Evolutionary conservation across 495 filamentous ascomycete species (phyloP), one percentile per base, ranked within the genome.

Genomic region (Clavariopsis aquatica): DNA sequence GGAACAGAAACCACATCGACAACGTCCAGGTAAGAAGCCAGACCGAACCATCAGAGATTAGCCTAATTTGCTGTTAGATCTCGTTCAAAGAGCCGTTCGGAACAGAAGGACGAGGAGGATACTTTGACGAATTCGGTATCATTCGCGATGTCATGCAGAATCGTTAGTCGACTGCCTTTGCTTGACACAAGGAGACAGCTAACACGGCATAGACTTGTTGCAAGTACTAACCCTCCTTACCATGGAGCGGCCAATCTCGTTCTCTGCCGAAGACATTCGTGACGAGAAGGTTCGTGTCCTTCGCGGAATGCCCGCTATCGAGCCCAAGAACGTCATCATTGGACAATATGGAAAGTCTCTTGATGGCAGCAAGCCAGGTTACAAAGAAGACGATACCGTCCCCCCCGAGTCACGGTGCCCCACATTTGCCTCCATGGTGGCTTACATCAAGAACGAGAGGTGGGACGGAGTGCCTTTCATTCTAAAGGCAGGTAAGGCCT

Each of bases 391-490:
- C 69, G 93, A 98, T 71, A 98, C 95, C 19, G 95, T 99, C 15
- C 95, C 95, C 31, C 95, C 96, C 79, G 91, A 96, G 49, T 96
- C 92, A 38, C 86, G 95, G 59, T 99, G 95, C 83, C 93, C 95
- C 6, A 99, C 95, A 20, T 99, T 98, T 83, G 95, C 92, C 73
- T 92, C 94, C 23, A 85, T 99, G 80, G 95, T 95, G 41, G 91
- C 91, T 23, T 96, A 91, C 78, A 97, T 99, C 79, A 97, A 98
- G 86, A 99, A 99, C 74, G 95, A 99, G 84, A 84, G 95, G 70
- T 99, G 95, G 95, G 95, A 99, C 69, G 95, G 95, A 60, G 95
- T 99, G 53, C 95, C 95, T 43, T 99, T 98, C 82, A 99, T 99
- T 77, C 82, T 99, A 78, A 99, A 99, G 86, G 95, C 95, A 41